phyloP scores from a whole-genome alignment of 1,284 basidiomycete genomes.

The Puccinia sorghi region DNA sequence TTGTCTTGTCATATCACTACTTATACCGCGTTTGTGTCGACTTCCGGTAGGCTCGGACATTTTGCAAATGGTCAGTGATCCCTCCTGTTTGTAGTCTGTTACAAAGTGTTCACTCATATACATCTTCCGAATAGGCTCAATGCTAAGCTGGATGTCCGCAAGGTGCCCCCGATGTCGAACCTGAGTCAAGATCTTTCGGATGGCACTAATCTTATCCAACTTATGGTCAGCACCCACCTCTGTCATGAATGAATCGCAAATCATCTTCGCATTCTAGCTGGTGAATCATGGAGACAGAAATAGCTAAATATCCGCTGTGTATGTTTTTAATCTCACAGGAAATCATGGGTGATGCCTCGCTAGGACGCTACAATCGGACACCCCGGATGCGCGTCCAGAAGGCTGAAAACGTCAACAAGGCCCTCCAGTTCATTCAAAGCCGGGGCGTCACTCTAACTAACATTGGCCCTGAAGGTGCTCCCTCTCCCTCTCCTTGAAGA shows the following conservation, averaged over 20 bases:
- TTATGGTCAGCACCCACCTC: constrained; percentile 51
- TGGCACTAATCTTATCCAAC: constrained; percentile 84
- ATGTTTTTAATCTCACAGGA: constrained; percentile 58
- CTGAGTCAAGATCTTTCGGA: constrained; percentile 88
- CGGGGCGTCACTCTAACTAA: constrained; percentile 95
- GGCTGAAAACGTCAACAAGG: constrained; percentile 96
- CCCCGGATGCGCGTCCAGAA: constrained; percentile 93
- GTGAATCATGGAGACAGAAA: not conserved
- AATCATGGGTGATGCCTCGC: constrained; percentile 68
- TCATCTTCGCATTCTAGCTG: constrained; percentile 65
- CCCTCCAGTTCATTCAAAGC: constrained; percentile 89
- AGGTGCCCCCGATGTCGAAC: constrained; percentile 85
- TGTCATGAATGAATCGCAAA: constrained; percentile 66
- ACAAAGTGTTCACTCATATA: not conserved
- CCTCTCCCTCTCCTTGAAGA: not conserved
- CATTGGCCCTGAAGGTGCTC: constrained; percentile 86
- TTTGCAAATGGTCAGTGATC: constrained; percentile 75
- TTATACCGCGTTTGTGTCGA: not conserved
- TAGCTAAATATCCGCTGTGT: not conserved
- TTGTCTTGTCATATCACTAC: not conserved
- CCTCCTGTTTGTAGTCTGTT: not conserved
- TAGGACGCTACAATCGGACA: constrained; percentile 85
- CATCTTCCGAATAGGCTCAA: constrained; percentile 71
- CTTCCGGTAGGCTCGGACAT: constrained; percentile 62
- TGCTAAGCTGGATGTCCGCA: constrained; percentile 82